Evolutionary conservation across 805 yeast species (phyloP).

Genomic region (Kodamaea neixiangensis): DNA sequence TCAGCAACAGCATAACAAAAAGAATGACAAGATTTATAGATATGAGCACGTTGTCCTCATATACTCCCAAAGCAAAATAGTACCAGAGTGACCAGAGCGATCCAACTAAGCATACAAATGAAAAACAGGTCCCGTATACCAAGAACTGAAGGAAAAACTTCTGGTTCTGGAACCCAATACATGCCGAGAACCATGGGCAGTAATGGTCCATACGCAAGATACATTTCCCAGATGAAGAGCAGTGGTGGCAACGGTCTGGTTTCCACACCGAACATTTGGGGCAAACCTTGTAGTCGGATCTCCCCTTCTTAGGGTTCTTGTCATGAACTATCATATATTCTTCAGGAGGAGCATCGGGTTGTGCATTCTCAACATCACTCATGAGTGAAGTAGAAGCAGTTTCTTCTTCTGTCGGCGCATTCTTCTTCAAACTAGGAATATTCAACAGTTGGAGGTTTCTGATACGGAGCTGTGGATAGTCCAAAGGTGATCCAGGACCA

Average conservation of each 20-base stretch:
- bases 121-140: slow-evolving; percentile 51
- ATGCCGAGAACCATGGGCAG: slow-evolving; percentile 89
- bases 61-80: slow-evolving; percentile 48
- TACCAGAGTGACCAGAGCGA: slow-evolving; percentile 46
- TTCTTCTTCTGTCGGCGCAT: not conserved
- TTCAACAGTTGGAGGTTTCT: slow-evolving; percentile 16
- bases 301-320: slow-evolving; percentile 36
- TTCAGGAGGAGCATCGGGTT: slow-evolving; percentile 29
- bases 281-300: slow-evolving; percentile 56
- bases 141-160: slow-evolving; percentile 79
- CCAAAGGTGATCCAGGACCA: slow-evolving; percentile 71
- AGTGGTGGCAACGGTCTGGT: slow-evolving; percentile 62
- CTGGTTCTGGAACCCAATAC: slow-evolving; percentile 82
- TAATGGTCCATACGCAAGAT: slow-evolving; percentile 59
- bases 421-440: slow-evolving; percentile 2
- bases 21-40: slow-evolving; percentile 63
- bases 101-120: slow-evolving; percentile 41
- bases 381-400: slow-evolving; percentile 10
- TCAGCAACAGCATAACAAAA: slow-evolving; percentile 58
- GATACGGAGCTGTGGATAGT: slow-evolving; percentile 47
- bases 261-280: slow-evolving; percentile 56
- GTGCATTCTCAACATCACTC: slow-evolving; percentile 10
- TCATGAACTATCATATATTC: slow-evolving; percentile 37
- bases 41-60: slow-evolving; percentile 29
- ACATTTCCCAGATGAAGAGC: slow-evolving; percentile 51